phyloP scores from a whole-genome alignment of 495 filamentous ascomycete genomes.

The Penicillium dipodomyicola region DNA sequence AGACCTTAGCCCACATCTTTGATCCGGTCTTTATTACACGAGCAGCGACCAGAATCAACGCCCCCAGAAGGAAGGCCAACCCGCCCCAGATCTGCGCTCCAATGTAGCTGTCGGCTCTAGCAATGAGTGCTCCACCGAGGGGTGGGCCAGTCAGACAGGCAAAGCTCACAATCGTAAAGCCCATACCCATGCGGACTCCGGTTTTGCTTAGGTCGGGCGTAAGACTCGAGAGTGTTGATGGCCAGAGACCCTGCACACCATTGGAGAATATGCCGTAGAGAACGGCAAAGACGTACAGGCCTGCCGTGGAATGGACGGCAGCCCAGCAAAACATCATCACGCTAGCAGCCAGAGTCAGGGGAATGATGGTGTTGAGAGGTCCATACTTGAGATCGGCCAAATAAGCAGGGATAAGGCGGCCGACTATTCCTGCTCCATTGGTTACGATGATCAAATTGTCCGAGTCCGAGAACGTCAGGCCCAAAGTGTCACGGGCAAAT shows the following conservation, averaged over 20 bases:
- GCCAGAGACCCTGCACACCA: constrained; percentile 61
- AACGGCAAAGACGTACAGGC: constrained; percentile 56
- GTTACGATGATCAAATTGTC: constrained; percentile 57
- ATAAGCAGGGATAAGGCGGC: constrained; percentile 55
- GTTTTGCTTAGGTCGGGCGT: constrained; percentile 58
- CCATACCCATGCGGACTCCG: constrained; percentile 69
- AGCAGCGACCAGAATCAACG: background rate
- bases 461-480: constrained; percentile 27
- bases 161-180: constrained; percentile 64
- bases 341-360: constrained; percentile 34
- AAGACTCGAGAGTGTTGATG: constrained; percentile 54
- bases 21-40: background rate
- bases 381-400: constrained; percentile 56
- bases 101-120: constrained; percentile 44
- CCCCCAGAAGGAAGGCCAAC: background rate
- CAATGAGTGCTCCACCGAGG: constrained; percentile 57
- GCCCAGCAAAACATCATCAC: constrained; percentile 31
- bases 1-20: background rate
- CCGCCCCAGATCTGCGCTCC: constrained; percentile 48
- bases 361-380: constrained; percentile 52
- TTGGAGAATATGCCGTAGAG: constrained; percentile 56
- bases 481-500: constrained; percentile 53
- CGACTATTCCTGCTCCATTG: constrained; percentile 60
- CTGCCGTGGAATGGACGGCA: constrained; percentile 37
- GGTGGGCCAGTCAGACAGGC: constrained; percentile 67